Percentiles rank a stretch among this genome's conserved stretches.
phyloP scores from a whole-genome alignment of 192 early-diverging fungal genomes.

The Mortierella antarctica region DNA sequence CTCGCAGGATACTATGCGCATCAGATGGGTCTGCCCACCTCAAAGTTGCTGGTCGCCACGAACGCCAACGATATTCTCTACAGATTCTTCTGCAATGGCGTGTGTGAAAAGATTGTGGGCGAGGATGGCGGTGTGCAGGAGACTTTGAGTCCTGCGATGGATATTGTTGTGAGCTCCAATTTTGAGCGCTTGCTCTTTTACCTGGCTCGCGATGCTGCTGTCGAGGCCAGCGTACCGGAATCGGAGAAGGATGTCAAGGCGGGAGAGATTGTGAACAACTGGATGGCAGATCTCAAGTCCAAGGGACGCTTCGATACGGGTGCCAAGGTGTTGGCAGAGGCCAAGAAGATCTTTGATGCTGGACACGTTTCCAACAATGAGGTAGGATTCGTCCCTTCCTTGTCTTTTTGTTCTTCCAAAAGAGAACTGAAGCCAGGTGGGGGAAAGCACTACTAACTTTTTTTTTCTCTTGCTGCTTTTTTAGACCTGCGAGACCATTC shows the following conservation, averaged over 20 bases:
- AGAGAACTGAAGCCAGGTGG: not conserved
- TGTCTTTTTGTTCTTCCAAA: not conserved
- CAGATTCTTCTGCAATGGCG: conserved; percentile 89
- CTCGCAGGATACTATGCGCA: conserved; percentile 94
- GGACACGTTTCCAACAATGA: conserved; percentile 76
- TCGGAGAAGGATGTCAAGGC: conserved; percentile 62
- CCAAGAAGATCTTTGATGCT: conserved; percentile 79
- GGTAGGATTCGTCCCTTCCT: conserved; percentile 22
- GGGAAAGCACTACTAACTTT: not conserved
- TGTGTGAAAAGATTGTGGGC: conserved; percentile 80
- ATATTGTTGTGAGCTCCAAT: conserved; percentile 95
- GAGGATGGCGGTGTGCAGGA: conserved; percentile 67
- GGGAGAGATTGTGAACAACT: conserved; percentile 66
- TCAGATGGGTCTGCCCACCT: conserved; percentile 91
- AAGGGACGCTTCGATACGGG: conserved; percentile 79
- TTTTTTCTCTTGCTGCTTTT: conserved; percentile 1
- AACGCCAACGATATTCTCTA: conserved; percentile 98
- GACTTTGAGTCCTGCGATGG: conserved; percentile 96
- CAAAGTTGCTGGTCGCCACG: conserved; percentile 88
- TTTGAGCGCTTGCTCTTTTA: conserved; percentile 99
- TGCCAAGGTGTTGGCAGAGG: conserved; percentile 67
- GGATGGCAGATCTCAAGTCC: conserved; percentile 85
- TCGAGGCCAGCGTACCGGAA: conserved; percentile 45
- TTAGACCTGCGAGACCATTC: conserved; percentile 82
- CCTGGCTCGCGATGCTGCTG: conserved; percentile 72